Percentiles rank a stretch among this genome's conserved stretches.
These are phyloP conservation scores for Sherardia arvensis DNA, from an alignment of 257 asterid genomes.

Conservation along the genomic window DNA sequence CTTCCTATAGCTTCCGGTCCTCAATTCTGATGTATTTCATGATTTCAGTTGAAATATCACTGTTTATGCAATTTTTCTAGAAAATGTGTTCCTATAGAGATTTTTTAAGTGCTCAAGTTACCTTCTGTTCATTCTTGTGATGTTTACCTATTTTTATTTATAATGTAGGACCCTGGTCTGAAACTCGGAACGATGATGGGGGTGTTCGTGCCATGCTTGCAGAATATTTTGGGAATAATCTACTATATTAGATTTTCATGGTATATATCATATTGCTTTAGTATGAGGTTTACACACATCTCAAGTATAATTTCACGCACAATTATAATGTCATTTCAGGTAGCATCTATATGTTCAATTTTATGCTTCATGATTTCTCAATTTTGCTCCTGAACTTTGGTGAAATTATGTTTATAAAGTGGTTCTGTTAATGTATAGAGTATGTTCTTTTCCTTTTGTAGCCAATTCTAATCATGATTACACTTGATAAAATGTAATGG, in stretches of 20 bases:
- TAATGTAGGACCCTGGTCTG: slow-evolving; percentile 52
- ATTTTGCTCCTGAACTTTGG: background rate
- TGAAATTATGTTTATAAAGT: background rate
- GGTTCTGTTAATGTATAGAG: background rate
- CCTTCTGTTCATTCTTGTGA: background rate
- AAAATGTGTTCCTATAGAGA: background rate
- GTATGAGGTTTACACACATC: background rate
- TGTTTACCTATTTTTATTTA: background rate
- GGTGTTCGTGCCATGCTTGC: slow-evolving; percentile 94
- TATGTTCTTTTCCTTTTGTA: background rate
- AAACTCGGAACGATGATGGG: slow-evolving; percentile 97
- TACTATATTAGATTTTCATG: slow-evolving; percentile 93
- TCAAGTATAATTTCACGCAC: no score
- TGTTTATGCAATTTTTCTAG: background rate
- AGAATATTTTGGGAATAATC: slow-evolving; percentile 90
- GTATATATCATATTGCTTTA: slow-evolving; percentile 32
- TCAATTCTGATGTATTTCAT: no score
- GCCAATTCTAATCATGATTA: background rate
- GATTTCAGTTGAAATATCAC: background rate
- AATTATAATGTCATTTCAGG: background rate
- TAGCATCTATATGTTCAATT: background rate
- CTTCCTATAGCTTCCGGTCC: no score
- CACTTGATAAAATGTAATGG: background rate
- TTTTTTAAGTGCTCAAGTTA: background rate
- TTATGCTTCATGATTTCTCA: background rate